These are phyloP conservation scores for Tulasnella sp. DNA, from an alignment of 768 basidiomycete species.

Conservation along the genomic window DNA sequence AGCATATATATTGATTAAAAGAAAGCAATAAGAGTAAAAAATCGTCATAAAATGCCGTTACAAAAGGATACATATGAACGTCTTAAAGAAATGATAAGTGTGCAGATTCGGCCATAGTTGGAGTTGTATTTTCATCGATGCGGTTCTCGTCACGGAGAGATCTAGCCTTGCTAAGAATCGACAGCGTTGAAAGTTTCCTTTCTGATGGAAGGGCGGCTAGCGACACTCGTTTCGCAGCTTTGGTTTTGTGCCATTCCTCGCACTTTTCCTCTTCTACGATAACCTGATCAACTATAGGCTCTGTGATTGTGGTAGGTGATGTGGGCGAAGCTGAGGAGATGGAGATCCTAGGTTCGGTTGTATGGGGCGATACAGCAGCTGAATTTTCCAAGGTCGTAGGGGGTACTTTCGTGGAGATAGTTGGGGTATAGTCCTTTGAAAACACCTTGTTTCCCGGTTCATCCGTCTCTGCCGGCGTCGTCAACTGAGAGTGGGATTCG, in stretches of 20 bases:
- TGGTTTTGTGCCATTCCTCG: conserved; percentile 81
- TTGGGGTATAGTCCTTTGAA: background rate
- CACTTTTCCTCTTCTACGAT: conserved; percentile 40
- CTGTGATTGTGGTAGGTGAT: background rate
- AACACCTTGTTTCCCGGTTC: background rate
- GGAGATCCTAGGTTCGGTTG: background rate
- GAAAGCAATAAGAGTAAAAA: too few relatives aligned
- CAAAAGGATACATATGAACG: too few relatives aligned
- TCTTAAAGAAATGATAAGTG: too few relatives aligned
- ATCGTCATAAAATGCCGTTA: too few relatives aligned
- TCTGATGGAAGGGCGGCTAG: conserved; percentile 28
- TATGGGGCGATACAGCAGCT: background rate
- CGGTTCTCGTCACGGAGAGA: too few relatives aligned
- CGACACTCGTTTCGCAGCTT: conserved; percentile 73
- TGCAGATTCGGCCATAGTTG: too few relatives aligned
- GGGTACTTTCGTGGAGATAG: background rate
- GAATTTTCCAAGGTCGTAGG: background rate
- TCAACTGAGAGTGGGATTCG: too few relatives aligned
- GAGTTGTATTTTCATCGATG: too few relatives aligned
- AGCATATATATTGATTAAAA: too few relatives aligned
- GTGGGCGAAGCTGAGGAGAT: background rate
- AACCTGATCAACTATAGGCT: background rate
- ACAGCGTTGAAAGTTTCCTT: conserved; percentile 5
- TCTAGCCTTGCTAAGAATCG: conserved; percentile 1
- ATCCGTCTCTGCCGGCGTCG: too few relatives aligned